Base-by-base conservation (phyloP, 2,329 filamentous ascomycete genomes). In the Leptodontidium sp. region DNA sequence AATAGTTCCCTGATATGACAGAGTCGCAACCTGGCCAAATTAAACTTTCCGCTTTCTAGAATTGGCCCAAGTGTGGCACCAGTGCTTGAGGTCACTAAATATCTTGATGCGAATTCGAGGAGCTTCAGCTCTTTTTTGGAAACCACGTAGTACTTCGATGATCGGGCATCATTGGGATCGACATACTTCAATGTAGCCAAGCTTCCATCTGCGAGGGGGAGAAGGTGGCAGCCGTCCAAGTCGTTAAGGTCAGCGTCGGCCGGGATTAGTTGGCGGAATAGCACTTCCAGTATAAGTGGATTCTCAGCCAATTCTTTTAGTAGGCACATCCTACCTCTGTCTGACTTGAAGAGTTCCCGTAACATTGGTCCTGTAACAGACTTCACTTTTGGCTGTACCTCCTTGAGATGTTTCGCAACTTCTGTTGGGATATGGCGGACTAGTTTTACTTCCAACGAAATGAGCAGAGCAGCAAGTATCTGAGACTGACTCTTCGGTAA, bases 161-260 rank as follows among this genome's bases (percentile, higher is more conserved):
- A 35, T 24, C n/a, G 63, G 9, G n/a, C n/a, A n/a, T n/a, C n/a
- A n/a, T n/a, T n/a, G 55, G 49, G 7, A 14, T 58, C 45, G 7
- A 68, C 1, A 64, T 70, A 21, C 14, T 50, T 47, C 4, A 75
- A 49, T 17, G 67, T 70, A 17, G 67, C 75, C 26, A 78, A 57
- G 12, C n/a, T 72, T 15, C 72, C 71, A 57, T 76, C 65, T 35
- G 61, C 67, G 6, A 78, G 71, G 5, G 75, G 77, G 8, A 78
- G 29, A 62, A 78, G 50, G 26, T 68, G 62, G 53, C 77, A 78
- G 8, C 73, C 75, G 43, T 75, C 67, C 17, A 78, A 64, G 11
- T 73, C 61, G 15, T 70, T 43, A 12, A 71, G 47, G n/a, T 69
- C 72, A 6, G 40, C 26, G 29, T 61, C 66, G 15, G 45, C 40